Percentiles rank a stretch among this genome's conserved stretches.
These are phyloP conservation scores for Coemansia pectinata DNA, from an alignment of 192 early-diverging fungal genomes.

Conservation along the genomic window DNA sequence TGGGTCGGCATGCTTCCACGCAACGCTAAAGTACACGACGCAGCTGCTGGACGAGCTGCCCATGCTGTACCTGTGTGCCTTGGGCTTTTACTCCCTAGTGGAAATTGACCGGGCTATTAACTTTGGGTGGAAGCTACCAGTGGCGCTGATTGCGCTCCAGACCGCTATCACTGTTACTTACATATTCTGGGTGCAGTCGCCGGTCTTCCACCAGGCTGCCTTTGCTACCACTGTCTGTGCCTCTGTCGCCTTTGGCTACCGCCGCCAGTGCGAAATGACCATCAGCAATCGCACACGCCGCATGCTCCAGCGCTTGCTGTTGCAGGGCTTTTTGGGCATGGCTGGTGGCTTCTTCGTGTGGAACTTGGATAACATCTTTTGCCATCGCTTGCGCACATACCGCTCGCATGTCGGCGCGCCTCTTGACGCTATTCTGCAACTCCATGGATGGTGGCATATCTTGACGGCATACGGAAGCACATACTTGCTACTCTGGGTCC, in stretches of 20 bases:
- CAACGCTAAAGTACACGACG: slow-evolving; percentile 65
- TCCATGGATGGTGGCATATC: slow-evolving; percentile 67
- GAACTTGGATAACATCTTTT: slow-evolving; percentile 72
- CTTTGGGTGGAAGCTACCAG: slow-evolving; percentile 42
- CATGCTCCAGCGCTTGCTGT: slow-evolving; percentile 15
- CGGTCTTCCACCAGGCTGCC: slow-evolving; percentile 65
- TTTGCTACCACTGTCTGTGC: slow-evolving; percentile 32
- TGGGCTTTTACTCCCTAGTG: slow-evolving; percentile 46
- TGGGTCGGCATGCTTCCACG: slow-evolving; percentile 69
- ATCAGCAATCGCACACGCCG: slow-evolving; percentile 23
- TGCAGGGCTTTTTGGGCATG: slow-evolving; percentile 35
- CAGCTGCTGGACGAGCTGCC: slow-evolving; percentile 80
- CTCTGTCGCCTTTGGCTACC: slow-evolving; percentile 25
- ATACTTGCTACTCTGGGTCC: slow-evolving; percentile 47
- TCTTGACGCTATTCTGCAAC: slow-evolving; percentile 54
- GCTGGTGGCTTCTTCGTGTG: slow-evolving; percentile 63
- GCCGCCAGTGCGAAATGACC: slow-evolving; percentile 22
- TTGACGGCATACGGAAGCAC: slow-evolving; percentile 53
- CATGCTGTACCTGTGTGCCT: slow-evolving; percentile 59
- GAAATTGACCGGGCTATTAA: slow-evolving; percentile 36
- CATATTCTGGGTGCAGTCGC: slow-evolving; percentile 59
- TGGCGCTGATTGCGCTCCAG: slow-evolving; percentile 46
- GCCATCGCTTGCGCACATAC: slow-evolving; percentile 56
- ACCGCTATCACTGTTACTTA: slow-evolving; percentile 56
- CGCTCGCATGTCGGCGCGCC: slow-evolving; percentile 56